These are phyloP conservation scores for Venturia effusa DNA, from an alignment of 2,329 filamentous ascomycete species.

Conservation along the genomic window DNA sequence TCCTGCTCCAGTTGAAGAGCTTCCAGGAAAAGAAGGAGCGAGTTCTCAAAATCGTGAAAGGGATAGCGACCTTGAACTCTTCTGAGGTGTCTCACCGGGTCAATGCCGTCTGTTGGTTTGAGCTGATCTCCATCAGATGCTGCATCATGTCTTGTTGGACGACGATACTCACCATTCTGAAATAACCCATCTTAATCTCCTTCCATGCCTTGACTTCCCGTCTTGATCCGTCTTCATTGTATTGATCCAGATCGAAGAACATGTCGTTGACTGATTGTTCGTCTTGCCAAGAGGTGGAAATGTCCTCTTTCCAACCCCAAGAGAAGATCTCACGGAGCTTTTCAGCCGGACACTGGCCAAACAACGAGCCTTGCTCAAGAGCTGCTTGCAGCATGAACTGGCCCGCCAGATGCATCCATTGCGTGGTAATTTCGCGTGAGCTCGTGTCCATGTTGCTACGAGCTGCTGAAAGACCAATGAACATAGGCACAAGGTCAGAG, in stretches of 20 bases:
- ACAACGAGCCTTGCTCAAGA: slow-evolving; percentile 36
- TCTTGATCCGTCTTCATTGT: slow-evolving; percentile 17
- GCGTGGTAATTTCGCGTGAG: slow-evolving; percentile 6
- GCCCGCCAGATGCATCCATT: slow-evolving; percentile 36
- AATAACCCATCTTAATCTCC: slow-evolving; percentile 23
- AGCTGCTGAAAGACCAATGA: slow-evolving; percentile 40
- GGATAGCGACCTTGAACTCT: slow-evolving; percentile 22
- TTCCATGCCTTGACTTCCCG: slow-evolving; percentile 25
- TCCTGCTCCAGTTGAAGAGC: slow-evolving; percentile 32
- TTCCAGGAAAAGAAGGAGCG: slow-evolving; percentile 31
- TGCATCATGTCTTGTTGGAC: background rate
- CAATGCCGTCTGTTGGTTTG: slow-evolving; percentile 16
- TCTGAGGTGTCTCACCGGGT: slow-evolving; percentile 14
- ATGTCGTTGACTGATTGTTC: slow-evolving; percentile 23
- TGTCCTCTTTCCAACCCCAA: slow-evolving; percentile 29
- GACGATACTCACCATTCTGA: slow-evolving; percentile 15
- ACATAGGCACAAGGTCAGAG: slow-evolving; percentile 34
- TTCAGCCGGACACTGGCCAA: slow-evolving; percentile 25
- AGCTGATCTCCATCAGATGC: slow-evolving; percentile 12
- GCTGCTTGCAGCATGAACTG: slow-evolving; percentile 40
- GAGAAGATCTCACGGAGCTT: slow-evolving; percentile 33
- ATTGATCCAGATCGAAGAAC: slow-evolving; percentile 24
- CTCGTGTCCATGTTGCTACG: slow-evolving; percentile 15
- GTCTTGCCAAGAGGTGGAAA: slow-evolving; percentile 18
- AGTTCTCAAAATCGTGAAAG: slow-evolving; percentile 27